Base-by-base conservation (phyloP, 2,329 filamentous ascomycete species). In the Penicillium sp. region DNA sequence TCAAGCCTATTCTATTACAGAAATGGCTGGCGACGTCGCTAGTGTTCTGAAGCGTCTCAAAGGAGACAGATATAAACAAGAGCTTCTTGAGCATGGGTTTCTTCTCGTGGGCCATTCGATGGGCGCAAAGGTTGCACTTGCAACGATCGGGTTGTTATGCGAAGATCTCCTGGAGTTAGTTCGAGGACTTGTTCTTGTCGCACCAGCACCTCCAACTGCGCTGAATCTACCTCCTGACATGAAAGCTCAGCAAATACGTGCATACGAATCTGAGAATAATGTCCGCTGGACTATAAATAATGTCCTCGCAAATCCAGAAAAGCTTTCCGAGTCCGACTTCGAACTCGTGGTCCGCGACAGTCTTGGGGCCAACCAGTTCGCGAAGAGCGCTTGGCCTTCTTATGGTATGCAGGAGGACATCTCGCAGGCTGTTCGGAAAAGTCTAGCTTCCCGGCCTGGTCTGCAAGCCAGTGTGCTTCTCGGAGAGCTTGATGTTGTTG, bases 101-200 rank as follows among this genome's bases (percentile, higher is more conserved):
- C 61, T 78, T 22, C 63, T 78, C 3, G 59, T 78, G 40, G 75
- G 76, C 2, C 73, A 79, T 62, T 78, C 76, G 0, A 79, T 79
- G 77, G 77, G 78, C 3, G 77, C 71, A 16, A 79, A 79, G 55
- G 72, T 79, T 2, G 71, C 73, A 0, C 68, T 77, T 22, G 64
- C 65, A 0, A 61, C 61, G 11, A 52, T 68, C 1, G 48, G 51
- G 0, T 11, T 4, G 2, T 57, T 69, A 0, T 19, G 60, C 0
- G 4, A 22, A 1, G n/a, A 56, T 28, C 58, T 67, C 1, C 55
- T 22, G n/a, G 2, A 1, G 5, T 67, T 53, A 0, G 16, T 77
- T 0, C 66, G 63, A 30, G 73, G 80, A 57, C 16, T 78, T 4
- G 66, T 78, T 0, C 64, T 79, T 1, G 57, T 78, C 11, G 71